Percentiles rank a stretch among this genome's conserved stretches.
Conservation (phyloP, 179 eudicot species). For the Gypsophila paniculata region DNA sequence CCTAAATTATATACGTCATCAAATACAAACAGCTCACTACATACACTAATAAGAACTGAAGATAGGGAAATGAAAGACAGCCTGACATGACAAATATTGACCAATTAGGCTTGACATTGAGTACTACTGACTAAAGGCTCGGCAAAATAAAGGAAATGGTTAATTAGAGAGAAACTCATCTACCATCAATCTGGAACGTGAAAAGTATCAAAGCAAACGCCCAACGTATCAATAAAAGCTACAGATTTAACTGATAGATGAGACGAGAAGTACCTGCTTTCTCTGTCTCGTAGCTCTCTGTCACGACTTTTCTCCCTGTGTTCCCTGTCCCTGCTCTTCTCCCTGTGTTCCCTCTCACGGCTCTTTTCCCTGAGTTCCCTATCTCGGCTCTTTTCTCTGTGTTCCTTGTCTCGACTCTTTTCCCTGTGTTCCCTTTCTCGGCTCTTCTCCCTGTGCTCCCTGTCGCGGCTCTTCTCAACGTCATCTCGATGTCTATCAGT, state of each 20-base stretch:
- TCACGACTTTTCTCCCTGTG: constrained; percentile 25
- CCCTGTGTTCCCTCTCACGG: constrained; percentile 46
- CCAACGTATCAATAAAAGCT: neutral
- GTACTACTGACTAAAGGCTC: neutral
- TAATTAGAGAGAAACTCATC: neutral
- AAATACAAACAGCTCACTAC: neutral
- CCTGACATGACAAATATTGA: neutral
- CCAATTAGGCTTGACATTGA: neutral
- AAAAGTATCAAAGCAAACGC: neutral
- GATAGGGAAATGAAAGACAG: too few species aligned
- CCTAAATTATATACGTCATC: neutral
- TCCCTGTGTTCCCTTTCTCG: constrained; percentile 46
- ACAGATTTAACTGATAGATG: neutral
- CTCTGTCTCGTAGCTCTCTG: constrained; percentile 31
- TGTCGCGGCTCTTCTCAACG: constrained; percentile 42
- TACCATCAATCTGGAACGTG: neutral
- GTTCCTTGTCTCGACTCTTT: constrained; percentile 35
- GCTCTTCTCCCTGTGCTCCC: constrained; percentile 37
- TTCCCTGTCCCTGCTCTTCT: constrained; percentile 38
- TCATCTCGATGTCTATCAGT: constrained; percentile 42
- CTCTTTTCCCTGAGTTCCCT: constrained; percentile 40
- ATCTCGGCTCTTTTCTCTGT: constrained; percentile 40
- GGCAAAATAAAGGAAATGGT: neutral
- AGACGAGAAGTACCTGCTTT: constrained; percentile 29
- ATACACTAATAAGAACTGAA: neutral